Conservation (phyloP, 345 rosid species). For the Linum lewisii region DNA sequence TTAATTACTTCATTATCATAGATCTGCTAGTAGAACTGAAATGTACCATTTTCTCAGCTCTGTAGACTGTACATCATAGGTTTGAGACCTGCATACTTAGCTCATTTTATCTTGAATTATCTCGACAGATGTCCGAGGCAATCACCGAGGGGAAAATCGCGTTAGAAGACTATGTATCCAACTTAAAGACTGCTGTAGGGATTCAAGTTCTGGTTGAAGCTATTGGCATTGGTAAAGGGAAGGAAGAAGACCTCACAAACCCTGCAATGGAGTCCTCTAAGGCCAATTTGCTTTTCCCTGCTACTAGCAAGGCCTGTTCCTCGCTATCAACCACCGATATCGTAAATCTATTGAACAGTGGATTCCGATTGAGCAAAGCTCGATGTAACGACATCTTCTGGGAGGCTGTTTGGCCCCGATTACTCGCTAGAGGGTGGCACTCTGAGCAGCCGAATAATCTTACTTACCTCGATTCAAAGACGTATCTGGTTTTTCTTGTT, state of each 20-base stretch:
- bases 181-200: constrained; percentile 41
- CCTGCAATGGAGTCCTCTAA: constrained; percentile 32
- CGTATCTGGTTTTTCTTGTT: constrained; percentile 48
- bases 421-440: constrained; percentile 73
- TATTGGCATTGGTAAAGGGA: constrained; percentile 61
- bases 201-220: constrained; percentile 45
- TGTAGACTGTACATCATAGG: constrained; percentile 6
- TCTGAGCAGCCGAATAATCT: constrained; percentile 55
- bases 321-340: constrained; percentile 48
- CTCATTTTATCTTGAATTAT: constrained; percentile 17
- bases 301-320: constrained; percentile 34
- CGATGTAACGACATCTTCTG: constrained; percentile 65
- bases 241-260: constrained; percentile 59
- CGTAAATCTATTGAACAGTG: constrained; percentile 43
- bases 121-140: constrained; percentile 48
- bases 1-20: too few relatives aligned
- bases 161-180: constrained; percentile 32
- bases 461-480: constrained; percentile 30
- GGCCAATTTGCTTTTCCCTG: constrained; percentile 30
- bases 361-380: constrained; percentile 58
- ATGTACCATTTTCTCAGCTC: too few relatives aligned
- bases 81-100: not conserved
- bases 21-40: too few relatives aligned
- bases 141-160: constrained; percentile 45
- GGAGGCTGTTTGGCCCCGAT: constrained; percentile 85